Conservation (phyloP, 805 yeast species). For the Kazachstania taianensis region DNA sequence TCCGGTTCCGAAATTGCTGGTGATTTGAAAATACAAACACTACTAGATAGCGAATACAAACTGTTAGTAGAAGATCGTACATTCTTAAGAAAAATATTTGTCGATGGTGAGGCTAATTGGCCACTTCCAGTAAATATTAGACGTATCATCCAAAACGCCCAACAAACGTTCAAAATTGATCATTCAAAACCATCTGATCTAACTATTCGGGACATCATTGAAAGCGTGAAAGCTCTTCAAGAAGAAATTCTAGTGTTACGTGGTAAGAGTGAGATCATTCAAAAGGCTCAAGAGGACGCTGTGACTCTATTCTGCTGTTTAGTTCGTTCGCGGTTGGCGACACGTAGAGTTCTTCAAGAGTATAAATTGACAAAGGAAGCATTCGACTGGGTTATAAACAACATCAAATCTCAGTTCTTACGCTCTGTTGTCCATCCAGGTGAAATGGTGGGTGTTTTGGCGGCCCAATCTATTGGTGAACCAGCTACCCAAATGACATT, state of each 20-base stretch:
- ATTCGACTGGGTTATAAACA: constrained; percentile 93
- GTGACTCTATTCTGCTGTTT: constrained; percentile 82
- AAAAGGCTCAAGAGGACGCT: constrained; percentile 89
- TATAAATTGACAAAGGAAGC: constrained; percentile 75
- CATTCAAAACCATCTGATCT: constrained; percentile 84
- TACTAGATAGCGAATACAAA: constrained; percentile 74
- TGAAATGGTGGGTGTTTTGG: constrained; percentile 97
- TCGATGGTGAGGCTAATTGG: constrained; percentile 93
- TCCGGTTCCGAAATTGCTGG: constrained; percentile 87
- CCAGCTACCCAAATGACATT: constrained; percentile 98
- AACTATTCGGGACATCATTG: constrained; percentile 70
- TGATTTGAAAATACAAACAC: constrained; percentile 69
- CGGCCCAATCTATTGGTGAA: constrained; percentile 96
- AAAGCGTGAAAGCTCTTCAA: constrained; percentile 60
- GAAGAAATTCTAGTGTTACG: constrained; percentile 65
- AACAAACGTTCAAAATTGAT: constrained; percentile 91
- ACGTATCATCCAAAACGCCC: constrained; percentile 94
- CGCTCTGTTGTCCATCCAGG: constrained; percentile 91
- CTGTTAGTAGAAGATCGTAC: constrained; percentile 71
- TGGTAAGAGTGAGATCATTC: constrained; percentile 61
- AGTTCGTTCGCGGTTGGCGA: constrained; percentile 82
- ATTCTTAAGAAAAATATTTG: constrained; percentile 73
- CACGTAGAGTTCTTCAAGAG: constrained; percentile 87
- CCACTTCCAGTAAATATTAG: constrained; percentile 95
- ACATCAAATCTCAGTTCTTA: constrained; percentile 86